Evolutionary conservation across 441 rosid species (phyloP), one percentile per base, ranked within the genome.

Genomic region (Aquilaria agallochum): DNA sequence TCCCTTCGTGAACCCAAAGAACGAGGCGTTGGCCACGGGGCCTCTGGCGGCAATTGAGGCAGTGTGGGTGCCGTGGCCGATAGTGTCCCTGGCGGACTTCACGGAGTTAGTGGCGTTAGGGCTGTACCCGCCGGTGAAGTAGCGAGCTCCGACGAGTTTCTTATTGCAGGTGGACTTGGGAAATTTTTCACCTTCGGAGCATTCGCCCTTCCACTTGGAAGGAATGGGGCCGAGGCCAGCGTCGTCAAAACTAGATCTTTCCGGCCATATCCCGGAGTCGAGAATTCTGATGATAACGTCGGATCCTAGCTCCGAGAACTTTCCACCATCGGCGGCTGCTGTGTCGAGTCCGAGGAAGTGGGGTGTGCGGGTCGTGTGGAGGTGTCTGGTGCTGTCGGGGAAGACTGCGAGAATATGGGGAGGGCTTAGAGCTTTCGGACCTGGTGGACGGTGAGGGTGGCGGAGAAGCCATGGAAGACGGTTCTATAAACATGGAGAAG

Each of bases 61-160:
- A 0, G 78, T 79, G 65, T 79, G 76, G 1, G 78, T 72, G 9
- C 82, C 80, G 9, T 82, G 82, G 13, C 78, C 78, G 0, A 15
- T 1, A 4, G 31, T 34, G 44, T 76, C 83, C 48, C 78, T 65
- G 4, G 75, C 69, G 1, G 81, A 62, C 14, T 55, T 12, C 9
- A 15, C 8, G 0, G 9, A 4, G 20, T 45, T 56, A 4, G 33
- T 14, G 2, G 34, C n/a, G 7, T 46, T 36, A 2, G 12, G 50
- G 4, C 5, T 45, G 42, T 13, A 55, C 2, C 63, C 63, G 4
- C 10, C n/a, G 0, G 36, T 5, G 50, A 71, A 72, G 69, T 53
- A 63, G 4, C 66, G 48, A 5, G 69, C 80, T 5, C 80, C 83
- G 0, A 79, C 72, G 5, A 79, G 58, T 45, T 80, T 80, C 62